phyloP scores from a whole-genome alignment of 108 stramenopile species.

The Cyclotella baltica region DNA sequence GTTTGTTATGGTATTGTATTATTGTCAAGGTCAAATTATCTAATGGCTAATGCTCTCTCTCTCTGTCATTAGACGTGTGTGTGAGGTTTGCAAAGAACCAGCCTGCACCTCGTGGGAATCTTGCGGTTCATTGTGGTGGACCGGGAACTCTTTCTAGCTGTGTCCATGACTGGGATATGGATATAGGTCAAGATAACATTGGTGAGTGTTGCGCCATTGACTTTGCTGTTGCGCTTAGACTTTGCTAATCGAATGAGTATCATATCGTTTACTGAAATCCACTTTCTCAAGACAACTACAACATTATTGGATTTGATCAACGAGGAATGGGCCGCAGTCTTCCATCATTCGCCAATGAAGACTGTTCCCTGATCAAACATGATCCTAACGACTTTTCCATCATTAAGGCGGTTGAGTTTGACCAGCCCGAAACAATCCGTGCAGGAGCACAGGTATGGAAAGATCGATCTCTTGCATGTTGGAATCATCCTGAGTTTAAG shows the following conservation, averaged over 20 bases:
- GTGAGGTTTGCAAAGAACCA: slow-evolving; percentile 16
- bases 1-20: neutral
- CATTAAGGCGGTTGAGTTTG: neutral
- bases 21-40: neutral
- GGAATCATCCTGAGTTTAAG: slow-evolving; percentile 5
- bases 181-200: neutral
- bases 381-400: neutral
- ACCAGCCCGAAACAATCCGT: neutral
- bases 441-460: neutral
- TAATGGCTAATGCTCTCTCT: too few relatives aligned
- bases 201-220: neutral
- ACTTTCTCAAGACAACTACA: slow-evolving; percentile 1
- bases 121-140: slow-evolving; percentile 25
- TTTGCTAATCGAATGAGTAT: neutral
- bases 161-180: neutral
- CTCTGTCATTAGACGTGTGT: slow-evolving; percentile 24
- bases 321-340: neutral
- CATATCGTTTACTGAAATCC: neutral
- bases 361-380: neutral
- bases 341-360: neutral
- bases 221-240: neutral
- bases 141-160: slow-evolving; percentile 12
- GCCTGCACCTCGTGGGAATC: slow-evolving; percentile 15
- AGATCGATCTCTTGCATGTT: neutral
- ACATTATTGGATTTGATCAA: slow-evolving; percentile 16